Evolutionary conservation across 2,329 filamentous ascomycete species (phyloP).

Genomic region (Penicillium sp.): DNA sequence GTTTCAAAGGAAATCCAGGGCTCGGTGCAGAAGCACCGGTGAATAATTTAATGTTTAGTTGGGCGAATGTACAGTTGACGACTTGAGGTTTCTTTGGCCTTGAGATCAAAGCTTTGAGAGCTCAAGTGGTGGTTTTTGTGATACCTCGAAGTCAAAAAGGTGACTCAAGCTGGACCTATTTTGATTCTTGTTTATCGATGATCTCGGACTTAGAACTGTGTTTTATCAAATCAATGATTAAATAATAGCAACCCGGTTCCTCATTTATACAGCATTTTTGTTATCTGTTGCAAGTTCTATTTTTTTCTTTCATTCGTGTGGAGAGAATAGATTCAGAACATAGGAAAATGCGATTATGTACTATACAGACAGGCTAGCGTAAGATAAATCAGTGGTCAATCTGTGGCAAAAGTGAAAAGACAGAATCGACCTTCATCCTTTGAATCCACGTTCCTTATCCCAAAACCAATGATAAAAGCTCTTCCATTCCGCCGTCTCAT

Average conservation of each 20-base stretch:
- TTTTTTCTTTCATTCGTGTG: too few relatives aligned
- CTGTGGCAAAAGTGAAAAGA: neutral
- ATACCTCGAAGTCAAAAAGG: neutral
- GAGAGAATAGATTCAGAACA: neutral
- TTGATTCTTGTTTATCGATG: too few relatives aligned
- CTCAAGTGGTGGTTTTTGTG: neutral
- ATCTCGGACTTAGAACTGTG: too few relatives aligned
- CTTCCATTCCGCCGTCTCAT: conserved; percentile 46
- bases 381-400: neutral
- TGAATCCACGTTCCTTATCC: conserved; percentile 33
- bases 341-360: conserved; percentile 3
- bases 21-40: conserved; percentile 26
- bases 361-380: neutral
- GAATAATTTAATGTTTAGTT: neutral
- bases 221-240: too few relatives aligned
- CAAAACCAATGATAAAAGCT: conserved; percentile 49
- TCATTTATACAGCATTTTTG: too few relatives aligned
- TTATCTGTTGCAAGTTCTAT: too few relatives aligned
- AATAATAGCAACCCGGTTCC: too few relatives aligned
- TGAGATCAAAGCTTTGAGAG: too few relatives aligned
- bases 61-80: neutral
- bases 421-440: neutral
- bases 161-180: neutral
- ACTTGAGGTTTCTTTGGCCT: too few relatives aligned
- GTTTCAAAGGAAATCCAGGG: conserved; percentile 30